Percentiles rank a stretch among this genome's conserved stretches.
Evolutionary conservation across 2,329 filamentous ascomycete species (phyloP).

Genomic region (Didymosphaeria variabile): DNA sequence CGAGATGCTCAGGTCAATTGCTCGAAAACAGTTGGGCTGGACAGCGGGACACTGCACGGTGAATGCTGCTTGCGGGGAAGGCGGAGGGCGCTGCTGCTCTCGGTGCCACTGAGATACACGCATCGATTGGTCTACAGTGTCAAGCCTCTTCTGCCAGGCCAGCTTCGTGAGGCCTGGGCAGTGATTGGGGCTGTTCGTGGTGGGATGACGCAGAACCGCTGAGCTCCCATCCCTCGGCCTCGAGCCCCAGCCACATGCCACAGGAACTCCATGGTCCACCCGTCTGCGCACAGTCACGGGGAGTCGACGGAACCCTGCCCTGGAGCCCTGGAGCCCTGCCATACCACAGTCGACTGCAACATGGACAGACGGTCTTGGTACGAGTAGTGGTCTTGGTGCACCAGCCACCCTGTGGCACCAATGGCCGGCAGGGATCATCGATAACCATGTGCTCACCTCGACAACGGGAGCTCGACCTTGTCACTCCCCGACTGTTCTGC

Average conservation of each 20-base stretch:
- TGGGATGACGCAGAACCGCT: not conserved
- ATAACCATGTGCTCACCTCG: no score
- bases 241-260: conserved; percentile 1
- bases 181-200: conserved; percentile 2
- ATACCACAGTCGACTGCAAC: no score
- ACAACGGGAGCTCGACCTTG: no score
- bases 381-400: not conserved
- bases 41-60: not conserved
- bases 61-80: conserved; percentile 7
- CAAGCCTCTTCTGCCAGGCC: not conserved
- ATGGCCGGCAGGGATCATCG: not conserved
- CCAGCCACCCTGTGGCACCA: conserved; percentile 10
- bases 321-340: no score
- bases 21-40: not conserved
- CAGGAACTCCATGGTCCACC: no score
- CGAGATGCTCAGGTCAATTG: not conserved
- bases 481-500: not conserved
- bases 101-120: not conserved
- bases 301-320: not conserved
- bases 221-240: not conserved
- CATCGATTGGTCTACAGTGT: not conserved
- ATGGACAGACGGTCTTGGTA: no score
- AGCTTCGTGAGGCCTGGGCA: not conserved
- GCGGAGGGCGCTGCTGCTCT: not conserved
- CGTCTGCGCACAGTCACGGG: no score